A percentile compares a stretch with the other conserved stretches of the same genome.
Evolutionary conservation across 2,329 filamentous ascomycete genomes (phyloP).

Genomic region (Neoscytalidium dimidiatum): DNA sequence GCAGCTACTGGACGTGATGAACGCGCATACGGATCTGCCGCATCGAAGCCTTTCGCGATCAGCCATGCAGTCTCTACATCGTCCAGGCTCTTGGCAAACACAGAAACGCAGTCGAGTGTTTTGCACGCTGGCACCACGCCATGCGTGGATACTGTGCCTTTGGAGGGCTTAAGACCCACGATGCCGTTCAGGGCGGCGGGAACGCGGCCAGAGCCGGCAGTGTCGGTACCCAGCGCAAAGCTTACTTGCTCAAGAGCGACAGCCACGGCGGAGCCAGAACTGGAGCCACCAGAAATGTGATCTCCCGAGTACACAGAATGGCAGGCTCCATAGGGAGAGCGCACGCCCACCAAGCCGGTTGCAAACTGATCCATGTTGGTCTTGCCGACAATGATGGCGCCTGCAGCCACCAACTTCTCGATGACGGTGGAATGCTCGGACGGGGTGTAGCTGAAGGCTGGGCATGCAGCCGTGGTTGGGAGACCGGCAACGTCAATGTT

Average conservation of each 20-base stretch:
- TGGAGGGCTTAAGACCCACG: slow-evolving; percentile 50
- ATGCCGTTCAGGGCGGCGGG: slow-evolving; percentile 54
- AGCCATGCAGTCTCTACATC: slow-evolving; percentile 35
- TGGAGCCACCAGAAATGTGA: slow-evolving; percentile 56
- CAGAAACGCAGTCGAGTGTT: slow-evolving; percentile 55
- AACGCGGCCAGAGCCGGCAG: slow-evolving; percentile 47
- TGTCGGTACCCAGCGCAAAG: slow-evolving; percentile 56
- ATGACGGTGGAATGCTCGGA: slow-evolving; percentile 50
- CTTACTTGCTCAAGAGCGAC: slow-evolving; percentile 52
- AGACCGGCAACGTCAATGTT: slow-evolving; percentile 52
- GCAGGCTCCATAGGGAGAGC: slow-evolving; percentile 58
- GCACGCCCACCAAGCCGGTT: slow-evolving; percentile 57
- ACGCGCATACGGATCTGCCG: background rate
- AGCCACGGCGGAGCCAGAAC: slow-evolving; percentile 53
- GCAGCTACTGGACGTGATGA: background rate
- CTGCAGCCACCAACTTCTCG: slow-evolving; percentile 47
- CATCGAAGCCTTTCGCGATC: background rate
- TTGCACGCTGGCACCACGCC: slow-evolving; percentile 55
- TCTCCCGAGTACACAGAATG: slow-evolving; percentile 53
- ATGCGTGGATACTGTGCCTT: slow-evolving; percentile 48
- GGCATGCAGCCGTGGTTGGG: slow-evolving; percentile 50
- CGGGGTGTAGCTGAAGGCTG: slow-evolving; percentile 43
- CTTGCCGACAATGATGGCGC: slow-evolving; percentile 58
- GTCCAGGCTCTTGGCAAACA: slow-evolving; percentile 49
- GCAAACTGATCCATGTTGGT: slow-evolving; percentile 61